phyloP scores from a whole-genome alignment of 129 eudicot genomes.

The Tagetes patula region DNA sequence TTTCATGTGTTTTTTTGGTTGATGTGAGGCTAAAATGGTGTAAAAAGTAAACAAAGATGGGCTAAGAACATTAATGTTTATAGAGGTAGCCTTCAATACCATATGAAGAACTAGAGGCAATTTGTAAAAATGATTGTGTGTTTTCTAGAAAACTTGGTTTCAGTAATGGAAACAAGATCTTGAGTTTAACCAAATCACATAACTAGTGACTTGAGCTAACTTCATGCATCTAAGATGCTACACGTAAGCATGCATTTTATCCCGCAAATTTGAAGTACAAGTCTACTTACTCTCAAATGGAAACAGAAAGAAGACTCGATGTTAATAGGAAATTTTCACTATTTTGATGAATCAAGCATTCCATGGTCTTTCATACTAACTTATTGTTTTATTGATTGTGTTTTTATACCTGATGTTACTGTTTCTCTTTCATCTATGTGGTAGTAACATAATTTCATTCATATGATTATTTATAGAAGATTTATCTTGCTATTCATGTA shows the following conservation, averaged over 20 bases:
- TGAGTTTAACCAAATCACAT: not conserved
- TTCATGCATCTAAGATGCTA: constrained; percentile 9
- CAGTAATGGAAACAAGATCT: not conserved
- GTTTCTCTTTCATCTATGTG: not conserved
- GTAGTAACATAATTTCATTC: not conserved
- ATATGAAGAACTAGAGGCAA: not conserved
- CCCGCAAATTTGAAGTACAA: not conserved
- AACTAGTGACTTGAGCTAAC: constrained; percentile 14
- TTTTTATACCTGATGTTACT: not conserved
- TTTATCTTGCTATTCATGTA: not conserved
- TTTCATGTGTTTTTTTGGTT: constrained; percentile 4
- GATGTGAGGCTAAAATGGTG: constrained; percentile 6
- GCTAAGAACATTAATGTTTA: not conserved
- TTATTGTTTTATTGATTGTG: not conserved
- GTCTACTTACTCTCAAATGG: not conserved
- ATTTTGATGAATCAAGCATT: constrained; percentile 6
- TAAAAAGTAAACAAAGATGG: not conserved
- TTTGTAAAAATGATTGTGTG: not conserved
- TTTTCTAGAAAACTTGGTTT: not conserved
- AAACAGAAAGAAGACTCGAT: not conserved
- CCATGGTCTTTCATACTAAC: not conserved
- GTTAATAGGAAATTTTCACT: not conserved
- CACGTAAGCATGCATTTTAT: not conserved
- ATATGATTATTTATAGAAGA: constrained; percentile 10
- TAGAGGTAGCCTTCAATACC: constrained; percentile 7